phyloP scores from a whole-genome alignment of 371 early-diverging fungal species.

The Blyttiomyces sp. region DNA sequence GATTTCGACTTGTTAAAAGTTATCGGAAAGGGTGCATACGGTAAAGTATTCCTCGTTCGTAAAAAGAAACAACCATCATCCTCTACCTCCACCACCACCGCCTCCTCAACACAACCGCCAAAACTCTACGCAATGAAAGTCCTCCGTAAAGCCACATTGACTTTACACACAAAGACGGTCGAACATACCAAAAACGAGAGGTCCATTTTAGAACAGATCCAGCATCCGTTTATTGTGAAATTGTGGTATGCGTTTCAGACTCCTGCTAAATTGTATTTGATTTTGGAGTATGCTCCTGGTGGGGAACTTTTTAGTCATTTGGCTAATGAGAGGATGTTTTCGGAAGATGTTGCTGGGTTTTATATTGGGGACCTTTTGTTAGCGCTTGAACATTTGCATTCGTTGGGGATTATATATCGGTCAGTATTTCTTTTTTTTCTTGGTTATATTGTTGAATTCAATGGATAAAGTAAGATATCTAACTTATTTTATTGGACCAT shows the following conservation, averaged over 20 bases:
- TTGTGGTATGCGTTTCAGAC: conserved; percentile 95
- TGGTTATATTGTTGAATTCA: neutral
- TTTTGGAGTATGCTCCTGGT: conserved; percentile 83
- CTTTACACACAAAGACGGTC: conserved; percentile 67
- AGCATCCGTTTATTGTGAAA: conserved; percentile 94
- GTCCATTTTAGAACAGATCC: conserved; percentile 70
- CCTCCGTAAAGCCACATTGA: conserved; percentile 79
- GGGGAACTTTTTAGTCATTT: conserved; percentile 57
- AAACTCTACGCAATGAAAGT: conserved; percentile 90
- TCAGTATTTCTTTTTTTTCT: conserved; percentile 36
- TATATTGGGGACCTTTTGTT: conserved; percentile 55
- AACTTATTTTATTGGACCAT: neutral
- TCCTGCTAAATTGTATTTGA: conserved; percentile 47
- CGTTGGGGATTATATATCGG: conserved; percentile 55
- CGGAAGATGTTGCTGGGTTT: conserved; percentile 48
- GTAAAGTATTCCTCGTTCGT: conserved; percentile 70
- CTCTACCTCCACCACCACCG: no score
- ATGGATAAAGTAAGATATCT: neutral
- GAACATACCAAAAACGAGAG: conserved; percentile 74
- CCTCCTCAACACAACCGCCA: no score
- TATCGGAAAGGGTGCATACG: conserved; percentile 63
- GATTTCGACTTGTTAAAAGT: conserved; percentile 46
- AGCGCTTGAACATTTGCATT: conserved; percentile 57
- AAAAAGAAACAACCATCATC: conserved; percentile 62
- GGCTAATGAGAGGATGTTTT: conserved; percentile 43